phyloP scores from a whole-genome alignment of 176 grass and related monocot genomes.

The Thinopyrum elongatum region DNA sequence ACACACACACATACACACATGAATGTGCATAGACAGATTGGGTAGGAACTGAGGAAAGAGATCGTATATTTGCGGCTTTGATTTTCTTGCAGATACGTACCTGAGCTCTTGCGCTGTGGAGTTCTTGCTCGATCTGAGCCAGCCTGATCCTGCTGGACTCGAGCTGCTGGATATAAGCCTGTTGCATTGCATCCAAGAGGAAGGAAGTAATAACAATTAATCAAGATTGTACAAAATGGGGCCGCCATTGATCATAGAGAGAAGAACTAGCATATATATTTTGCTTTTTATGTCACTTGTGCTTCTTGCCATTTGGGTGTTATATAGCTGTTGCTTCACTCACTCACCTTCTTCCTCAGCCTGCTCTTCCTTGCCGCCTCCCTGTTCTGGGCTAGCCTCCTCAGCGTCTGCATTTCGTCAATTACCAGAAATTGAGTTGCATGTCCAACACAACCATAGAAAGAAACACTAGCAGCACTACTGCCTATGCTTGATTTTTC shows the following conservation, averaged over 20 bases:
- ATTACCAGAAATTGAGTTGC: not conserved
- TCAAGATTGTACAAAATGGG: not conserved
- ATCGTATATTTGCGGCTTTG: not conserved
- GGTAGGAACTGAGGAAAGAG: not conserved
- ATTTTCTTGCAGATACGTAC: slow-evolving; percentile 13
- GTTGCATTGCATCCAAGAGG: not conserved
- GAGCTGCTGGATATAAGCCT: slow-evolving; percentile 99
- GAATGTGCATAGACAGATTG: not conserved
- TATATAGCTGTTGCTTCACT: not conserved
- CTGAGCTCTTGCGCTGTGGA: slow-evolving; percentile 80
- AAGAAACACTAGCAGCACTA: not conserved
- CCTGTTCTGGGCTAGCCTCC: slow-evolving; percentile 97
- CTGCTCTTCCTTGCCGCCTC: slow-evolving; percentile 98
- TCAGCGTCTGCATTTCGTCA: slow-evolving; percentile 56
- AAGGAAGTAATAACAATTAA: too few relatives aligned
- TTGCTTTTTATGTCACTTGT: not conserved
- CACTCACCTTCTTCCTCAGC: slow-evolving; percentile 84
- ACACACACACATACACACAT: not conserved
- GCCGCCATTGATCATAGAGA: not conserved
- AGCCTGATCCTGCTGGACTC: slow-evolving; percentile 89
- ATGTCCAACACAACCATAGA: not conserved
- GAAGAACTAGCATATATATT: not conserved
- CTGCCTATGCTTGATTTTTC: not conserved
- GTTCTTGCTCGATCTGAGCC: slow-evolving; percentile 83
- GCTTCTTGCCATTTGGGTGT: slow-evolving; percentile 3